These are phyloP conservation scores for Atkinsonella hypoxylon DNA, from an alignment of 2,329 filamentous ascomycete species.

Conservation along the genomic window DNA sequence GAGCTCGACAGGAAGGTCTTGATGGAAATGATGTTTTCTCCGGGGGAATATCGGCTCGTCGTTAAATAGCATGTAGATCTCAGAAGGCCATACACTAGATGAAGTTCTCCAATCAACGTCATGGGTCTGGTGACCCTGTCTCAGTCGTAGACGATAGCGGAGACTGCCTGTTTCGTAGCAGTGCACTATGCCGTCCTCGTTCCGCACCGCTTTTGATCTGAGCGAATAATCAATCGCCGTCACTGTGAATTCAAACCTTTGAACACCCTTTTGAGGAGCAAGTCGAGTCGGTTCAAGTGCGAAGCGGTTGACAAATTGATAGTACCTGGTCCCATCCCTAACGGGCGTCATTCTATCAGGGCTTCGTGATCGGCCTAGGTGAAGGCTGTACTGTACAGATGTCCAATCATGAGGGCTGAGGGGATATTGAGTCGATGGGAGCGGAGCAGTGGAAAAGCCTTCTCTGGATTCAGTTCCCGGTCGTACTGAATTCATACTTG, in stretches of 20 bases:
- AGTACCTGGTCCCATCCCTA: conserved; percentile 28
- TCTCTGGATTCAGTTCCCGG: not conserved
- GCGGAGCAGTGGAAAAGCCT: conserved; percentile 1
- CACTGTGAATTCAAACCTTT: conserved; percentile 36
- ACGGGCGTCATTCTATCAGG: conserved; percentile 29
- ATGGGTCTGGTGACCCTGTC: conserved; percentile 14
- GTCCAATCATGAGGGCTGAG: conserved; percentile 27
- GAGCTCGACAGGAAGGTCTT: conserved; percentile 65
- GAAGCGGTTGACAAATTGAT: conserved; percentile 45
- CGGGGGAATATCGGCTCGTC: conserved; percentile 41
- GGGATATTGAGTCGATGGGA: conserved; percentile 25
- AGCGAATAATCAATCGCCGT: conserved; percentile 19
- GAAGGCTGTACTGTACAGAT: conserved; percentile 31
- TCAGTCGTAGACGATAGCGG: conserved; percentile 59
- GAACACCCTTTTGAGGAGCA: conserved; percentile 24
- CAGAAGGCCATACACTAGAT: conserved; percentile 60
- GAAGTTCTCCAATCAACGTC: conserved; percentile 43
- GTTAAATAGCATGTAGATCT: conserved; percentile 61
- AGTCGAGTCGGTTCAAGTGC: conserved; percentile 31
- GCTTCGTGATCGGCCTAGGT: conserved; percentile 35
- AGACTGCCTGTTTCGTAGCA: conserved; percentile 23
- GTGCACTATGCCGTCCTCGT: not conserved
- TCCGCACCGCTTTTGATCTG: conserved; percentile 20
- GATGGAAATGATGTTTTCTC: conserved; percentile 60
- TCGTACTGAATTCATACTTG: not conserved